Conservation (phyloP, 805 yeast species). For the Starmerella stellata region DNA sequence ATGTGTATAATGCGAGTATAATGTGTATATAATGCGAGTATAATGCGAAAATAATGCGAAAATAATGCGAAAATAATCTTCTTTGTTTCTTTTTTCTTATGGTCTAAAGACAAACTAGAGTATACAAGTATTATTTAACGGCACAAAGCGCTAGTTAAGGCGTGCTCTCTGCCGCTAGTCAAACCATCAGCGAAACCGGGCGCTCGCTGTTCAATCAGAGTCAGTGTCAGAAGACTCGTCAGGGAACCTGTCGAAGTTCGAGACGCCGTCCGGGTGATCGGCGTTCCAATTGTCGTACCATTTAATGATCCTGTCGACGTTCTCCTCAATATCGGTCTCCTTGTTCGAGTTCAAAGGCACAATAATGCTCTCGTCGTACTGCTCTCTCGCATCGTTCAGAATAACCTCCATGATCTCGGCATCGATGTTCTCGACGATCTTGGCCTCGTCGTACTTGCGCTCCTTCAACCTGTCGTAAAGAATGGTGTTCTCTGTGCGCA, state of each 20-base stretch:
- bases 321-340: conserved; percentile 63
- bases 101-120: no score
- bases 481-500: conserved; percentile 54
- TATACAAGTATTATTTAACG: background rate
- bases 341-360: conserved; percentile 59
- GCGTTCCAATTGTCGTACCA: conserved; percentile 66
- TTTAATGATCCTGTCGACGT: conserved; percentile 50
- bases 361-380: conserved; percentile 62
- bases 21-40: no score
- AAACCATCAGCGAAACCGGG: background rate
- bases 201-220: conserved; percentile 1
- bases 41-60: no score
- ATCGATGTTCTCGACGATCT: conserved; percentile 80
- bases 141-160: background rate
- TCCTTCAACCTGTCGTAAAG: conserved; percentile 58
- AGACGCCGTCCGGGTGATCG: conserved; percentile 22
- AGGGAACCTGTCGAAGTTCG: conserved; percentile 7
- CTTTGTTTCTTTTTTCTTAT: no score
- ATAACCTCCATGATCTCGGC: conserved; percentile 94
- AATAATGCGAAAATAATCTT: no score
- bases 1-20: no score
- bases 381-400: conserved; percentile 67
- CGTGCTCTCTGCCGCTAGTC: no score
- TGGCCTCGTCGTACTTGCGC: conserved; percentile 63
- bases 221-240: conserved; percentile 10